Evolutionary conservation across 2,329 filamentous ascomycete species (phyloP).

Genomic region (Chaetomium sp.): DNA sequence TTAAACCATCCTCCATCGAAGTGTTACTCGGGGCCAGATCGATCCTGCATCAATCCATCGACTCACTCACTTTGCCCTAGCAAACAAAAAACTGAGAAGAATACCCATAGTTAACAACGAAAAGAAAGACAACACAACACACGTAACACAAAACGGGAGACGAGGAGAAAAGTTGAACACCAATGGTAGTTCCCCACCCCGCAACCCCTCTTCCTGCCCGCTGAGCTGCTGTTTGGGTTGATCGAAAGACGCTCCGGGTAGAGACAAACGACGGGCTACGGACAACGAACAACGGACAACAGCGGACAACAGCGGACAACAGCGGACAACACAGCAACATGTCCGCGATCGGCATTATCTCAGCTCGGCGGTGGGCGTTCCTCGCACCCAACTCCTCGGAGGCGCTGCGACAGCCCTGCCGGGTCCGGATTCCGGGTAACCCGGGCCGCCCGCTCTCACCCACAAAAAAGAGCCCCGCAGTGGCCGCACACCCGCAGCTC

Average conservation of each 20-base stretch:
- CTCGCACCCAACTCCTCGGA: neutral
- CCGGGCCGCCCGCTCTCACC: neutral
- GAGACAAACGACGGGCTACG: too few relatives aligned
- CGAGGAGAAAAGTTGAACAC: neutral
- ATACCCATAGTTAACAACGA: neutral
- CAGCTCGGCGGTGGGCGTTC: neutral
- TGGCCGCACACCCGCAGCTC: slow-evolving; percentile 4
- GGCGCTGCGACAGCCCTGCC: neutral
- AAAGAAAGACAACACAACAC: neutral
- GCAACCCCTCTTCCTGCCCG: too few relatives aligned
- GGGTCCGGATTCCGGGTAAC: neutral
- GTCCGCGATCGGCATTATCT: neutral
- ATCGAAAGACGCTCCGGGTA: neutral
- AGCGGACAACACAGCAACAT: neutral
- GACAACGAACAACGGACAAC: neutral
- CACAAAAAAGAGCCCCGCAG: neutral
- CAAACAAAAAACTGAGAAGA: neutral
- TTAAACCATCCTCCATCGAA: neutral
- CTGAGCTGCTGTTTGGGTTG: neutral
- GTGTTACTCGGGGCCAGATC: neutral
- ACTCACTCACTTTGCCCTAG: neutral
- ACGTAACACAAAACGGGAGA: neutral
- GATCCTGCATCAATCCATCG: neutral
- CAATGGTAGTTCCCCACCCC: neutral
- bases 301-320: neutral